Evolutionary conservation across 2,329 filamentous ascomycete species (phyloP).

Genomic region (Trichoderma arundinaceum): DNA sequence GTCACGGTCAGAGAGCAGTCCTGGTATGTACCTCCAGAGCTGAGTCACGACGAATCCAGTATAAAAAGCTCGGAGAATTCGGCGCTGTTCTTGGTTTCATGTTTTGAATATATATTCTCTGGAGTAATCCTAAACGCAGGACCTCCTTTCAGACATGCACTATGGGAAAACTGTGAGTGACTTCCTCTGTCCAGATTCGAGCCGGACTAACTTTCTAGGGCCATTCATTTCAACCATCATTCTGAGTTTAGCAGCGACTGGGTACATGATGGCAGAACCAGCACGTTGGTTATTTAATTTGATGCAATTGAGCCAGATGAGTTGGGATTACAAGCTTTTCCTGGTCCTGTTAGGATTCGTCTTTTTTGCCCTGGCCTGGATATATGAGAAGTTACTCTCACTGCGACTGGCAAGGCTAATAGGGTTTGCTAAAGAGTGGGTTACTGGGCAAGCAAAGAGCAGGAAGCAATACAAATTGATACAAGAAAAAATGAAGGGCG

Average conservation of each 20-base stretch:
- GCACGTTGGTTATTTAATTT: constrained; percentile 69
- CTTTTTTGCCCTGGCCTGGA: constrained; percentile 73
- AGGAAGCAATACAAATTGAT: constrained; percentile 59
- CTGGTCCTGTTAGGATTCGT: constrained; percentile 71
- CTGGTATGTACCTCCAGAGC: constrained; percentile 84
- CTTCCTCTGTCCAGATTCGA: too few species aligned
- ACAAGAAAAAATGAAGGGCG: constrained; percentile 15
- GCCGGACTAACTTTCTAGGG: constrained; percentile 53
- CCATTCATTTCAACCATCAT: constrained; percentile 83
- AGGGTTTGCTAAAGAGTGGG: constrained; percentile 62
- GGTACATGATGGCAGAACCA: constrained; percentile 82
- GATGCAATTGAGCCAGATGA: constrained; percentile 88
- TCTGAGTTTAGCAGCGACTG: constrained; percentile 67
- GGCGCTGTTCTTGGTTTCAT: constrained; percentile 84
- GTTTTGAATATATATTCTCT: constrained; percentile 92
- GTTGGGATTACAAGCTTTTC: constrained; percentile 72
- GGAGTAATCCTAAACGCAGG: constrained; percentile 92
- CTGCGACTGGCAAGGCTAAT: constrained; percentile 70
- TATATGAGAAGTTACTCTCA: constrained; percentile 74
- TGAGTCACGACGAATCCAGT: constrained; percentile 80
- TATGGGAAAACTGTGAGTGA: constrained; percentile 75
- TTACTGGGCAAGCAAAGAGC: constrained; percentile 70
- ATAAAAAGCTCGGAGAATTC: constrained; percentile 94
- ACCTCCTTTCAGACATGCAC: constrained; percentile 82
- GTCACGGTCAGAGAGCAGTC: constrained; percentile 75